Evolutionary conservation across 1,284 basidiomycete species (phyloP).

Genomic region (Tilletia caries): DNA sequence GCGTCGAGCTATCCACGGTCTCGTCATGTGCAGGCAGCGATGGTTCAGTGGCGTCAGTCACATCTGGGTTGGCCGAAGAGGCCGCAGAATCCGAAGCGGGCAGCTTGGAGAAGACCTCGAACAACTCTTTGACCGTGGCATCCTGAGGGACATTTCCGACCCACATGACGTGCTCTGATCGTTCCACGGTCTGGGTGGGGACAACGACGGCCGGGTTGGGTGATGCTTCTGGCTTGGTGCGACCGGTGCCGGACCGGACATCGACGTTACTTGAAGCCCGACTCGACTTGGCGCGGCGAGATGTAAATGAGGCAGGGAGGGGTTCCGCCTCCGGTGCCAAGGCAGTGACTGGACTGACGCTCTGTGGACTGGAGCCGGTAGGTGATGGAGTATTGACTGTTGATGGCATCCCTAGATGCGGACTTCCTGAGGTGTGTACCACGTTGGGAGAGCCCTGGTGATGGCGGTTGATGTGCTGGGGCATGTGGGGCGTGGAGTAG

Average conservation of each 20-base stretch:
- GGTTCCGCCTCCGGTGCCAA: not conserved
- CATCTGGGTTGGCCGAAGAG: too few relatives aligned
- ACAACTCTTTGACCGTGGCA: conserved; percentile 80
- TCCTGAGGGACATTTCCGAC: conserved; percentile 79
- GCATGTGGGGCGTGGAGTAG: conserved; percentile 1
- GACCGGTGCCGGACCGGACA: not conserved
- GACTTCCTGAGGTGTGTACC: not conserved
- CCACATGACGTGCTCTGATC: conserved; percentile 96
- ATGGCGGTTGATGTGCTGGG: not conserved
- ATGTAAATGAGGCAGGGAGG: too few relatives aligned
- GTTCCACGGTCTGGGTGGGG: conserved; percentile 27
- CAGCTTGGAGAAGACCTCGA: conserved; percentile 68
- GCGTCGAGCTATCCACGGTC: too few relatives aligned
- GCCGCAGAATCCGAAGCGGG: too few relatives aligned
- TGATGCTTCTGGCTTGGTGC: not conserved
- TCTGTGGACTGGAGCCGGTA: conserved; percentile 3
- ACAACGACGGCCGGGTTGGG: not conserved
- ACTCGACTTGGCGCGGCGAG: too few relatives aligned
- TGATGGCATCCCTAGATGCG: not conserved
- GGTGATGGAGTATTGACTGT: not conserved
- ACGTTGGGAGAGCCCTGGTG: not conserved
- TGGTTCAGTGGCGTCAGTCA: too few relatives aligned
- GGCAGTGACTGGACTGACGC: not conserved
- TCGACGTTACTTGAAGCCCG: not conserved
- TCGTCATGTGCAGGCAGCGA: too few relatives aligned